Evolutionary conservation across 805 yeast species (phyloP).

Genomic region (Candida endomychidarum): DNA sequence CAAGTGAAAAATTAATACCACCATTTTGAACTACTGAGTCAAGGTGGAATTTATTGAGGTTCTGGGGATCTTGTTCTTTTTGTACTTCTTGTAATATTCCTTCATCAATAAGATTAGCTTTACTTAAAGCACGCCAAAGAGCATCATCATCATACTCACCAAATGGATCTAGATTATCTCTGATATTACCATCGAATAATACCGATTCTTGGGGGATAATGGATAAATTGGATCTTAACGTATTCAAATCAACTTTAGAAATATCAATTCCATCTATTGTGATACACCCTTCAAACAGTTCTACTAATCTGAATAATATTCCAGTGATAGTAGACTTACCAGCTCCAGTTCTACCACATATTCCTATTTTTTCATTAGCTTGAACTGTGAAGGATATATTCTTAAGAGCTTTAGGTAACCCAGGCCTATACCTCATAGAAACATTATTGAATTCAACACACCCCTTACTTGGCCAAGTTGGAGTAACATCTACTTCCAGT

Average conservation of each 20-base stretch:
- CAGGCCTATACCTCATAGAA: conserved; percentile 56
- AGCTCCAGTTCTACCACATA: conserved; percentile 90
- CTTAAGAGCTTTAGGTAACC: conserved; percentile 57
- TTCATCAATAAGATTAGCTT: conserved; percentile 53
- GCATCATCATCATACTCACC: conserved; percentile 46
- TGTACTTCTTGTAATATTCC: conserved; percentile 18
- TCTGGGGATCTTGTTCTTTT: conserved; percentile 11
- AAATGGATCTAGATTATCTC: conserved; percentile 65
- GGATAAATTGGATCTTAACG: conserved; percentile 55
- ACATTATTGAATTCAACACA: conserved; percentile 48
- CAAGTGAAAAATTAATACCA: conserved; percentile 70
- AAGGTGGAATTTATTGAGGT: conserved; percentile 41
- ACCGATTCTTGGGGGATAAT: conserved; percentile 76
- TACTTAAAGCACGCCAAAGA: conserved; percentile 58
- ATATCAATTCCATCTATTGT: conserved; percentile 60
- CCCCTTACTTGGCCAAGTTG: conserved; percentile 51
- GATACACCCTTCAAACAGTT: conserved; percentile 48
- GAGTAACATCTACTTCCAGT: conserved; percentile 38
- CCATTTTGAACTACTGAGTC: conserved; percentile 57
- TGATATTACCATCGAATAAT: conserved; percentile 55
- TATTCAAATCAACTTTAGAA: conserved; percentile 49
- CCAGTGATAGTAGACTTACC: conserved; percentile 72
- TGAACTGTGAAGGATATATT: conserved; percentile 43
- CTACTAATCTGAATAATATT: conserved; percentile 58
- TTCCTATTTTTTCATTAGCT: conserved; percentile 70